Conservation (phyloP, 1,284 basidiomycete genomes). For the Sanghuangporus baumii region DNA sequence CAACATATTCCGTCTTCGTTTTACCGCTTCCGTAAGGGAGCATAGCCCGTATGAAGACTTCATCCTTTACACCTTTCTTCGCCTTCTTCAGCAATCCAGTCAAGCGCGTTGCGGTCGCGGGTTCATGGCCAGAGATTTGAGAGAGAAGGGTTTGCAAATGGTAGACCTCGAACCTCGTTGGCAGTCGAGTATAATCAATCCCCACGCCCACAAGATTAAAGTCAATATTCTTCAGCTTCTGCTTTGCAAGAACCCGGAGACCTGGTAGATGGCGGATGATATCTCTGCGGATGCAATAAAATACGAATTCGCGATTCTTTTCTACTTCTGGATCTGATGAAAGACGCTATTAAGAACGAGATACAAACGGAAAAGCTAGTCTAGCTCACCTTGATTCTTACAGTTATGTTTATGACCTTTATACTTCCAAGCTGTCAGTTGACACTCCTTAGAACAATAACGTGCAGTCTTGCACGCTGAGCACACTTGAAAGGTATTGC, state of each 20-base stretch:
- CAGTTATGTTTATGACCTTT: constrained; percentile 4
- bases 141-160: neutral
- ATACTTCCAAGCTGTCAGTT: constrained; percentile 2
- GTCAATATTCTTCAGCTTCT: neutral
- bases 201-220: neutral
- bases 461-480: neutral
- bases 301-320: neutral
- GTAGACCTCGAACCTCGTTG: neutral
- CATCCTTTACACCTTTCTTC: neutral
- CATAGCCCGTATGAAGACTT: neutral
- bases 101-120: neutral
- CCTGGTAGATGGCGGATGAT: constrained; percentile 3
- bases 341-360: neutral
- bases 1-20: neutral
- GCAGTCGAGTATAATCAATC: constrained; percentile 1
- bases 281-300: constrained; percentile 8
- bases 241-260: neutral
- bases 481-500: neutral
- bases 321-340: neutral
- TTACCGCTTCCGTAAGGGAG: neutral
- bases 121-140: neutral
- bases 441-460: constrained; percentile 10
- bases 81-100: neutral
- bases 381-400: neutral
- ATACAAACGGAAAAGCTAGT: too few relatives aligned